Base-by-base conservation (phyloP, 1,139 yeast species). In the Protomyces gravidus region DNA sequence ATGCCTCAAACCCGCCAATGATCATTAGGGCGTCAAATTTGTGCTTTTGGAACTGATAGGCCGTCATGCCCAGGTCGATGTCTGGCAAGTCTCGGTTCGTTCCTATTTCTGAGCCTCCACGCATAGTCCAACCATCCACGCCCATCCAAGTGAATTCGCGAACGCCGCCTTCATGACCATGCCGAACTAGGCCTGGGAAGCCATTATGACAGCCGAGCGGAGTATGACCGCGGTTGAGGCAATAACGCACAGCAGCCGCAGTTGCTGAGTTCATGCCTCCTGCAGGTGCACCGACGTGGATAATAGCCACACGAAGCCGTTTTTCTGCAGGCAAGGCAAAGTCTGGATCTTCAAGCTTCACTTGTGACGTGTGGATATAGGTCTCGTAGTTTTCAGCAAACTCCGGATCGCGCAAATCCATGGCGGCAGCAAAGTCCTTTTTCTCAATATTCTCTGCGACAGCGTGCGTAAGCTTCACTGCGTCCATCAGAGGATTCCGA, bases 1-100 rank as follows among this genome's bases (percentile, higher is more conserved):
- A 92, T 5, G 95, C 95, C 76, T 92, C 98, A 72, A 90, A 92
- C 1, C 98, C 98, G 67, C 98, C 98, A 67, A 92, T 84, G 50
- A 92, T 81, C 62, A 92, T 78, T 67, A 92, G 79, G 25, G 97
- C 98, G 67, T 90, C 86, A 69, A 92, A 82, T 60, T 79, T 77
- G 73, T 84, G 85, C 72, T 88, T 86, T 72, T 89, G 96, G 76
- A 92, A 83, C 72, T 89, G 85, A 74, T 80, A 90, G 1, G 97
- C 96, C 64, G 92, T 83, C 78, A 87, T 80, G 60, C 97, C 97
- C 65, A 83, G 77, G 71, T 90, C 94, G 62, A 83, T 75, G 51
- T 83, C 82, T 17, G 97, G 97, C 49, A 90, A 80, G 53, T 83
- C 79, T 69, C 97, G 80, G 76, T 92, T 92, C 42, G 97, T 92